Evolutionary conservation across 2,329 filamentous ascomycete species (phyloP).

Genomic region (Calonectria ilicicola): DNA sequence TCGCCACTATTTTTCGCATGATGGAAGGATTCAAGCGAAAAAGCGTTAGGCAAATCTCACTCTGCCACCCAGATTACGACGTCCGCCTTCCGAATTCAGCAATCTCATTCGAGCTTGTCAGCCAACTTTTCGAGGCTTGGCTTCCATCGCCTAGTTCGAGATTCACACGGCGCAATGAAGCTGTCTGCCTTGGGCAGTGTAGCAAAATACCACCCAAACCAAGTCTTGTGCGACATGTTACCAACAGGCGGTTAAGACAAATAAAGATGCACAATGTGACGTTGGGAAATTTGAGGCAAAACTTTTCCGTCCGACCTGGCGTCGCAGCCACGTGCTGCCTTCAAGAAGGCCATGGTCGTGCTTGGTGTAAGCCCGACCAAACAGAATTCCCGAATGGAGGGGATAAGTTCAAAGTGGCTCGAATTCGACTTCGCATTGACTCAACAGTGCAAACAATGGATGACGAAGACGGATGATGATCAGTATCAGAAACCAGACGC

Average conservation of each 20-base stretch:
- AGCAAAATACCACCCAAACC: background rate
- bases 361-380: background rate
- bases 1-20: background rate
- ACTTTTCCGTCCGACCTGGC: background rate
- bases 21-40: background rate
- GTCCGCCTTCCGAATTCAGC: background rate
- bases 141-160: background rate
- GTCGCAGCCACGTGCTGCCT: background rate
- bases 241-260: background rate
- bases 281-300: background rate
- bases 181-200: background rate
- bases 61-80: background rate
- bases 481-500: background rate
- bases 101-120: background rate
- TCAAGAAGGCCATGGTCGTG: background rate
- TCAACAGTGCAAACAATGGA: background rate
- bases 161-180: background rate
- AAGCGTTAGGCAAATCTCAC: background rate
- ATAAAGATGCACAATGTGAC: background rate
- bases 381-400: no score
- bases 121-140: background rate
- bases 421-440: background rate
- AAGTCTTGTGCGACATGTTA: background rate
- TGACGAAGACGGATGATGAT: background rate
- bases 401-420: no score